phyloP scores from a whole-genome alignment of 192 early-diverging fungal genomes.

The Rhizoclosmatium sp. region DNA sequence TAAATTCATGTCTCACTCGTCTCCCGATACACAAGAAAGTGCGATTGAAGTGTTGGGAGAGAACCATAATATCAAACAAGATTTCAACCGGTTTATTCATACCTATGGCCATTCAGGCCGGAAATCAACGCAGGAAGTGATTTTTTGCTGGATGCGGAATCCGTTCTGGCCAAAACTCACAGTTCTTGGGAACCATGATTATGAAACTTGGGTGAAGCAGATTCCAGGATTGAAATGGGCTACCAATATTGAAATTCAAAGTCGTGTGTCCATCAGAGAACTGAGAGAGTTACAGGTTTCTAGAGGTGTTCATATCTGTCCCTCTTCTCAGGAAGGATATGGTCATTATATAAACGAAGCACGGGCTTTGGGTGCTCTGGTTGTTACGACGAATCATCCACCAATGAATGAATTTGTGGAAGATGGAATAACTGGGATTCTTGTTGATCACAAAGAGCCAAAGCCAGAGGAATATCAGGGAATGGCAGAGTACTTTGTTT shows the following conservation, averaged over 20 bases:
- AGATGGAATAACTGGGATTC: slow-evolving; percentile 8
- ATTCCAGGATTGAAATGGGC: background rate
- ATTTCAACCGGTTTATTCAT: slow-evolving; percentile 29
- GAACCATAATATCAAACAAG: background rate
- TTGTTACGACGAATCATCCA: slow-evolving; percentile 19
- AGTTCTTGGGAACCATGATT: slow-evolving; percentile 10
- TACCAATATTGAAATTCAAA: background rate
- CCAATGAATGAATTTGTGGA: slow-evolving; percentile 35
- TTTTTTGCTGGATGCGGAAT: slow-evolving; percentile 24
- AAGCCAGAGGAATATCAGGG: background rate
- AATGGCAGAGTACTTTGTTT: background rate
- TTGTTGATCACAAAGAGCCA: slow-evolving; percentile 1
- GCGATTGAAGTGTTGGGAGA: background rate
- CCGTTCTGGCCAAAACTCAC: slow-evolving; percentile 29
- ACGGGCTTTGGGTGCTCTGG: slow-evolving; percentile 7
- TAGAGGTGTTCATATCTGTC: slow-evolving; percentile 26
- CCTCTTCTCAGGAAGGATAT: slow-evolving; percentile 27
- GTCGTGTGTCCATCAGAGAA: background rate
- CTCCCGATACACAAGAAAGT: slow-evolving; percentile 3
- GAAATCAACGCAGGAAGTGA: background rate
- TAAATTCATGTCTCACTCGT: slow-evolving; percentile 35
- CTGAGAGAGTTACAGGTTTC: background rate
- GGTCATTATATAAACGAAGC: slow-evolving; percentile 38
- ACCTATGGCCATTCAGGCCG: slow-evolving; percentile 15
- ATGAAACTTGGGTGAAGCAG: background rate